phyloP scores from a whole-genome alignment of 2,329 filamentous ascomycete genomes.

The Endoconidiophora polonica region DNA sequence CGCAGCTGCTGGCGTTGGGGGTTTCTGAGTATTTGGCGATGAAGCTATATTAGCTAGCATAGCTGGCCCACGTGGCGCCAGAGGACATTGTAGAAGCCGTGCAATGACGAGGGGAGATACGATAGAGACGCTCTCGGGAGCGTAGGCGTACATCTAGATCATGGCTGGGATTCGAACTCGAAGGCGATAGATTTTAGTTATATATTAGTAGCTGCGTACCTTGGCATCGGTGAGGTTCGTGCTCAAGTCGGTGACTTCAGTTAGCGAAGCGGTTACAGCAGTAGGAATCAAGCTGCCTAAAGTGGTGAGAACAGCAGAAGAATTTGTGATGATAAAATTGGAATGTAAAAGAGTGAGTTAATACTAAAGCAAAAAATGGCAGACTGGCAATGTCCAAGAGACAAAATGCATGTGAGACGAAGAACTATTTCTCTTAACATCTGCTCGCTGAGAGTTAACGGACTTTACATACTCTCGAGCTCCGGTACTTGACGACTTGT shows the following conservation, averaged over 20 bases:
- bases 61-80: constrained; percentile 29
- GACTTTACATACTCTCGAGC: too few relatives aligned
- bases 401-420: neutral
- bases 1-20: constrained; percentile 34
- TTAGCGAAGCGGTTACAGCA: constrained; percentile 17
- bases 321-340: constrained; percentile 5
- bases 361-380: too few relatives aligned
- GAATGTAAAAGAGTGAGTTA: neutral
- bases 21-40: constrained; percentile 39
- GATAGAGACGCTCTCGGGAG: constrained; percentile 21
- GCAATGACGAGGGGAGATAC: constrained; percentile 32
- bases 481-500: too few relatives aligned
- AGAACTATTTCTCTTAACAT: too few relatives aligned
- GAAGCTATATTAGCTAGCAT: constrained; percentile 26
- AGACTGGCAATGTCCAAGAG: neutral
- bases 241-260: constrained; percentile 26
- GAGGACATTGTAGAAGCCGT: constrained; percentile 31
- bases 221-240: constrained; percentile 16
- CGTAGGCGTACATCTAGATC: constrained; percentile 18
- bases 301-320: neutral
- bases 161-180: too few relatives aligned
- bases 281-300: constrained; percentile 1
- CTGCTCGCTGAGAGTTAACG: too few relatives aligned
- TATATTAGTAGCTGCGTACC: neutral
- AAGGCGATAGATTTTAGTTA: neutral